These are phyloP conservation scores for Cephalotrichum gorgonifer DNA, from an alignment of 2,329 filamentous ascomycete genomes.

Conservation along the genomic window DNA sequence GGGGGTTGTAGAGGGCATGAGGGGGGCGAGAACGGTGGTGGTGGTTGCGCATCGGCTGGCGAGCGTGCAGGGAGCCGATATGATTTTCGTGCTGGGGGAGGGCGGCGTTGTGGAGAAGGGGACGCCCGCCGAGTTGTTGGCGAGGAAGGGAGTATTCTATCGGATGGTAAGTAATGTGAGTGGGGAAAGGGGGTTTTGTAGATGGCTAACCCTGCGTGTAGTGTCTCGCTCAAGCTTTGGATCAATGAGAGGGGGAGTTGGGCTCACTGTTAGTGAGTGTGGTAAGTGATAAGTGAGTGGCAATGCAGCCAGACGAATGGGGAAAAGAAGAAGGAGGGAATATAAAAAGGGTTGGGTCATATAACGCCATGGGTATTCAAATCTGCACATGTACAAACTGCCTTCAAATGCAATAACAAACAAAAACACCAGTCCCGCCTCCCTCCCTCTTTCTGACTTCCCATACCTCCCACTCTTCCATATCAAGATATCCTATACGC, in stretches of 20 bases:
- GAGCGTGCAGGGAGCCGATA: slow-evolving; percentile 30
- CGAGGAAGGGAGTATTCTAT: slow-evolving; percentile 37
- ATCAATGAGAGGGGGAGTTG: neutral
- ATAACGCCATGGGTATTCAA: neutral
- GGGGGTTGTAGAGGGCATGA: slow-evolving; percentile 36
- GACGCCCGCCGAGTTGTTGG: slow-evolving; percentile 41
- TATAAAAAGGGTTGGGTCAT: neutral
- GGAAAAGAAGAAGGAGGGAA: too few species aligned
- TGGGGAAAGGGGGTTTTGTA: neutral
- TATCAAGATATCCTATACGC: neutral
- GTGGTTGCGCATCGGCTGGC: slow-evolving; percentile 30
- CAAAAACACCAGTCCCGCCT: neutral
- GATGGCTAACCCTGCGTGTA: neutral
- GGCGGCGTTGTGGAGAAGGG: slow-evolving; percentile 31
- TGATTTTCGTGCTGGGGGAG: slow-evolving; percentile 31
- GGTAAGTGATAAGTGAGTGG: too few species aligned
- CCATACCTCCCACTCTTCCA: neutral
- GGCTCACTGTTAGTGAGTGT: too few species aligned
- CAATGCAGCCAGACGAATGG: too few species aligned
- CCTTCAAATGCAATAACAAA: neutral
- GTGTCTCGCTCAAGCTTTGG: slow-evolving; percentile 5
- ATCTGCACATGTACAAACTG: neutral
- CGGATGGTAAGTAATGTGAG: slow-evolving; percentile 30
- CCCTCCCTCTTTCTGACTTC: neutral
- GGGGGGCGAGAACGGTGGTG: slow-evolving; percentile 24